Base-by-base conservation (phyloP, 1,139 yeast species). In the Hyphopichia khmerensis region DNA sequence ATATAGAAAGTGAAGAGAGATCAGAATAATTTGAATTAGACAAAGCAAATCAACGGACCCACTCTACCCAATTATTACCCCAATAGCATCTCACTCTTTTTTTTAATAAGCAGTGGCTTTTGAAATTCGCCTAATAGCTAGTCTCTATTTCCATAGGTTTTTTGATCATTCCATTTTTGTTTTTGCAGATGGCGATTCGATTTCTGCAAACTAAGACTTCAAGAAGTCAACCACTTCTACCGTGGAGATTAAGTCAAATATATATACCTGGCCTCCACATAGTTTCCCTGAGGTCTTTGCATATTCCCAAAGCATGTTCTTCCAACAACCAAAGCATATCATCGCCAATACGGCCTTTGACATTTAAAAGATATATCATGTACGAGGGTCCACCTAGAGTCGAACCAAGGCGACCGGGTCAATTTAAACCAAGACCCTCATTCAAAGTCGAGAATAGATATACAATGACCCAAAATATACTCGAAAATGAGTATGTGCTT, bases 371-470 rank as follows among this genome's bases (percentile, higher is more conserved):
- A 26, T 26, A 8, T 11, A 9, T 26, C 29, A 26, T 26, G 29
- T 11, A 8, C 10, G 29, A 26, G 13, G 29, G 29, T 11, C 29
- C 4, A 7, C 29, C 29, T 4, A 9, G 4, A 26, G 29, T 26
- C 4, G n/a, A 8, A 26, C 29, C 29, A 7, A 26, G 29, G 10
- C 29, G 29, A 9, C 29, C n/a, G n/a, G 17, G 4, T n/a, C 9
- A 30, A 4, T 30, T 30, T 14, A 9, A n/a, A 10, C n/a, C 34
- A 13, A 17, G 8, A n/a, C 14, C 9, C 11, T 10, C 75, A 81
- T 87, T 82, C 87, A 82, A 52, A 48, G 43, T 43, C 34, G 9
- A 14, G 9, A n/a, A 26, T 15, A 24, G n/a, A 35, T 35, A 35
- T 11, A 26, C 38, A 4, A 4, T 5, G 4, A 16, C 16, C 4